Evolutionary conservation across 345 rosid species (phyloP), one percentile per base, ranked within the genome.

Genomic region (Sisymbrium irio): DNA sequence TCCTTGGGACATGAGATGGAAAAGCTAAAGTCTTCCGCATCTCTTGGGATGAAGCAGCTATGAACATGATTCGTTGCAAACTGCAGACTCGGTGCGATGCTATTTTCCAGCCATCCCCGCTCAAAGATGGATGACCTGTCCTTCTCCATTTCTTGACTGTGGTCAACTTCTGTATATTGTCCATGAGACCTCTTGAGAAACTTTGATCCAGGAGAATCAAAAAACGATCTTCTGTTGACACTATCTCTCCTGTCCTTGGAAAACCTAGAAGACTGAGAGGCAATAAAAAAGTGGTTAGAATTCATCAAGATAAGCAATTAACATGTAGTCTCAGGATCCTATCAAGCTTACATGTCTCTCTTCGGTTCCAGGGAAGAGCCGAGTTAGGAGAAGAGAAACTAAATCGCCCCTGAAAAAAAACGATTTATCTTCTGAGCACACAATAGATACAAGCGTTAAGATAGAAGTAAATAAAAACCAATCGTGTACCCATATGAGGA

Each of bases 341-440:
- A 65, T 64, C 37, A 65, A 70, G 64, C 92, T 65, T 88, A 89
- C 94, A 41, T 80, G 77, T 12, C 77, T 82, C 70, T 81, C 80
- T 19, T 71, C 71, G 46, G 62, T 76, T 18, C 55, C 68, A 32
- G 88, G 86, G 62, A 81, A 66, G 57, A 83, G 76, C 82, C 85
- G 82, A 53, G 81, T 69, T 36, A 89, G 82, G 77, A 89, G 85
- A 73, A 78, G 5, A 68, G 90, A 80, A 75, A 85, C 80, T 62
- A 89, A 35, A 69, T 82, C 84, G 37, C 19, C 56, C 96, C 96
- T 89, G 85, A 62, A 60, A 84, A 75, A 37, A 84, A 75, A 37
- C 50, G 28, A 54, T 66, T 54, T 32, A 56, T 44, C 40, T 59
- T 67, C 41, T 35, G 44, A 78, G 67, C 78, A 49, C 75, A 83